Percentiles rank a stretch among this genome's conserved stretches.
Evolutionary conservation across 192 early-diverging fungal genomes (phyloP).

Genomic region (Umbelopsis sp.): DNA sequence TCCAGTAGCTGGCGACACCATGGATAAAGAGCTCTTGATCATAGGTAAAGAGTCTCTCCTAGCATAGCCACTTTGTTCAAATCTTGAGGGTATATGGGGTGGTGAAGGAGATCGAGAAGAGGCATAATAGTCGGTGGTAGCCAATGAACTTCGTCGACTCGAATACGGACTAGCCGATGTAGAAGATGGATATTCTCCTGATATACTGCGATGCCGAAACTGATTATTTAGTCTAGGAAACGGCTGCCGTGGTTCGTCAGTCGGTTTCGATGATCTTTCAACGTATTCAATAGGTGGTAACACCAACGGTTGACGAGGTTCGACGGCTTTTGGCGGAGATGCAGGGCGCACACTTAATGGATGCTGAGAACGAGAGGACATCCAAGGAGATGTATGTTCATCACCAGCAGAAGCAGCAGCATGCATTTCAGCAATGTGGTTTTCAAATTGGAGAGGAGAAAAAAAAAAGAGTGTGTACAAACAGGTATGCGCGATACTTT

Average conservation of each 20-base stretch:
- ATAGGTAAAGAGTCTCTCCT: conserved; percentile 16
- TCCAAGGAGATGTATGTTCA: conserved; percentile 6
- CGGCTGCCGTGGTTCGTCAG: neutral
- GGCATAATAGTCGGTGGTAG: conserved; percentile 23
- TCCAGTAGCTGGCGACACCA: conserved; percentile 9
- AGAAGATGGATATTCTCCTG: conserved; percentile 19
- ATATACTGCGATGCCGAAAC: conserved; percentile 9
- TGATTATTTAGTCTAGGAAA: conserved; percentile 10
- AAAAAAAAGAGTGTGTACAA: neutral
- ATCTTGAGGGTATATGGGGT: conserved; percentile 12
- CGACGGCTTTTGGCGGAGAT: conserved; percentile 18
- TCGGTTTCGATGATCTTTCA: neutral
- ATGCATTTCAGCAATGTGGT: conserved; percentile 2
- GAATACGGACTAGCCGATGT: conserved; percentile 11
- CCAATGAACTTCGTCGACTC: conserved; percentile 13
- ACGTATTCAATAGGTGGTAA: conserved; percentile 19
- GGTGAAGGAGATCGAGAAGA: conserved; percentile 18
- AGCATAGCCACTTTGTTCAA: conserved; percentile 13
- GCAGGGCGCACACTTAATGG: conserved; percentile 11
- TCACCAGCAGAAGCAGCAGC: conserved; percentile 9
- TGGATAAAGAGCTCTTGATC: conserved; percentile 11
- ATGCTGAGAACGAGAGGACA: conserved; percentile 17
- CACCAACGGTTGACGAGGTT: conserved; percentile 9
- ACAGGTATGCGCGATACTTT: neutral
- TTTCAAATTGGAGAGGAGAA: neutral